Evolutionary conservation across 345 rosid species (phyloP).

Genomic region (Hibiscus tridactylites): DNA sequence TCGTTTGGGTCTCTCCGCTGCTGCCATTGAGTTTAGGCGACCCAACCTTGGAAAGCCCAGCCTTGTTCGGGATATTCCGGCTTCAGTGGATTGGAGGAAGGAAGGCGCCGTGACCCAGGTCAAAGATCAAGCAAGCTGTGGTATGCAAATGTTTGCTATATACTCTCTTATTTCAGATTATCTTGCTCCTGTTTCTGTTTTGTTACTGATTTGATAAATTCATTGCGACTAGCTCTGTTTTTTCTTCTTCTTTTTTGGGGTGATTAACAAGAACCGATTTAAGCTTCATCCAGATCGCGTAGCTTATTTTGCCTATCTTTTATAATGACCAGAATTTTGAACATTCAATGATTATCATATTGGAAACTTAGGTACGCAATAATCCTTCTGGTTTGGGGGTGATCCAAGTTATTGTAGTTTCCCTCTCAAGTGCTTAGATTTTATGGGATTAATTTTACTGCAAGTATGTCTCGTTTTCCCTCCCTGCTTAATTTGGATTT

Average conservation of each 20-base stretch:
- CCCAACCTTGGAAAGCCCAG: conserved; percentile 7
- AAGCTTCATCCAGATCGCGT: background rate
- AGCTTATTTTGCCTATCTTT: background rate
- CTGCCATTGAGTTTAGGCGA: conserved; percentile 8
- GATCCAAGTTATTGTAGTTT: too few species aligned
- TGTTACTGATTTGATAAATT: background rate
- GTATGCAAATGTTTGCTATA: conserved; percentile 21
- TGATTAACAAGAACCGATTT: background rate
- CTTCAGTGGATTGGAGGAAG: conserved; percentile 73
- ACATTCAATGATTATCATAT: background rate
- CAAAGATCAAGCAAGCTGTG: conserved; percentile 89
- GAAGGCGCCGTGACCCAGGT: conserved; percentile 71
- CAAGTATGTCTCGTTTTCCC: too few species aligned
- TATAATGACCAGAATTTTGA: background rate
- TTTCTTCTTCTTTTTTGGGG: background rate
- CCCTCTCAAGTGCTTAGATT: background rate
- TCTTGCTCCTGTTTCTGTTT: background rate
- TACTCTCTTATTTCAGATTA: too few species aligned
- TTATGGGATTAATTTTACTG: background rate
- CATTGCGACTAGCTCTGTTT: background rate
- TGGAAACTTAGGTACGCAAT: too few species aligned
- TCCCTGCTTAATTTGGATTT: too few species aligned
- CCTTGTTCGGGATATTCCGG: conserved; percentile 32
- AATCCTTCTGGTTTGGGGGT: too few species aligned
- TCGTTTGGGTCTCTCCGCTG: conserved; percentile 62